Conservation (phyloP, 2,329 filamentous ascomycete species). For the Alternaria brassicicola region DNA sequence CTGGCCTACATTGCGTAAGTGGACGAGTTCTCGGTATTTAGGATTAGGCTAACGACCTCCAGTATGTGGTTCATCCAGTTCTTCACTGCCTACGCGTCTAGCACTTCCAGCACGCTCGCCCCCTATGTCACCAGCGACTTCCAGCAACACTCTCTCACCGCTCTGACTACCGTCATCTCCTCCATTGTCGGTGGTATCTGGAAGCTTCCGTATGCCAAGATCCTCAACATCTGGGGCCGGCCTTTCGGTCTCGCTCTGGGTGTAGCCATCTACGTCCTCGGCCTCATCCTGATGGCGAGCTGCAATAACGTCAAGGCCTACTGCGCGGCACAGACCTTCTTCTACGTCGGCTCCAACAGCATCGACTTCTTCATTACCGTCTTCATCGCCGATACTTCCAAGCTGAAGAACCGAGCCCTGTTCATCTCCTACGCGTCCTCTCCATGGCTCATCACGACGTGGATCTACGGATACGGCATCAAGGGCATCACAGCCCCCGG, state of each 20-base stretch:
- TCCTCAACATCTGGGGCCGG: conserved; percentile 53
- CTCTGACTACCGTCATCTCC: conserved; percentile 48
- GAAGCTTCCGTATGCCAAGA: conserved; percentile 52
- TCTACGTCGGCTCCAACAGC: conserved; percentile 65
- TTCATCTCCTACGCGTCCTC: conserved; percentile 59
- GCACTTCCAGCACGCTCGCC: conserved; percentile 49
- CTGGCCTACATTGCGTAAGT: conserved; percentile 40
- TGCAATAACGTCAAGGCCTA: conserved; percentile 67
- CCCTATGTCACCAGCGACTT: conserved; percentile 52
- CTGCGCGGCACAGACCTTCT: conserved; percentile 71
- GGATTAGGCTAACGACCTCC: conserved; percentile 13
- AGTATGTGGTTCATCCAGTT: conserved; percentile 52
- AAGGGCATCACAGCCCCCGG: conserved; percentile 52
- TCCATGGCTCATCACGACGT: conserved; percentile 43
- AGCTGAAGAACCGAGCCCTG: conserved; percentile 66
- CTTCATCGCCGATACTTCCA: conserved; percentile 72
- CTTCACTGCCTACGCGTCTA: conserved; percentile 55
- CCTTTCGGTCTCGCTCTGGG: conserved; percentile 46
- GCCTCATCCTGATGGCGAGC: conserved; percentile 70
- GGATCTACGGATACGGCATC: conserved; percentile 37
- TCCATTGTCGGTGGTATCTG: conserved; percentile 48
- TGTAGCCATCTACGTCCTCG: conserved; percentile 38
- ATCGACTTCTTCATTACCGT: conserved; percentile 68
- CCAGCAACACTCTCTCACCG: conserved; percentile 45
- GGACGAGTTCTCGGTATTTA: not conserved